Evolutionary conservation across 352 stramenopile genomes (phyloP).

Genomic region (Globisporangium splendens): DNA sequence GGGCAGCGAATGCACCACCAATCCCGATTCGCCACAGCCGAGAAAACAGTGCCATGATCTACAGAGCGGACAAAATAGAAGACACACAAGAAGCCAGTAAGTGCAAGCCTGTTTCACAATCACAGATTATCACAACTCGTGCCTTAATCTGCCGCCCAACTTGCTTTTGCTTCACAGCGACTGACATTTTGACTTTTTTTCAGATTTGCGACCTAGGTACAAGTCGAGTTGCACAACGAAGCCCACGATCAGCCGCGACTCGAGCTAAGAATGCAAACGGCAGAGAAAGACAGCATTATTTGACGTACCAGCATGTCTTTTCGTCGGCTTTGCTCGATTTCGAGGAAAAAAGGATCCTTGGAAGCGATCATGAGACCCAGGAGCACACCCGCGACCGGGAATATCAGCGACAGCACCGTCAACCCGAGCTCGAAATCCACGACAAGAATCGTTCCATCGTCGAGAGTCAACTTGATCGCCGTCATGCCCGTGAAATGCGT

Average conservation of each 20-base stretch:
- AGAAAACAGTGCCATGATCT: conserved; percentile 53
- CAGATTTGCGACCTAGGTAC: conserved; percentile 4
- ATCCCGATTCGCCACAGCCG: conserved; percentile 39
- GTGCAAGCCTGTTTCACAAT: neutral
- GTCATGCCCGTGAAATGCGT: conserved; percentile 75
- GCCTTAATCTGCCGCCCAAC: conserved; percentile 15
- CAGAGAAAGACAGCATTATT: neutral
- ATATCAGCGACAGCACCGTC: conserved; percentile 60
- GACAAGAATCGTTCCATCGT: conserved; percentile 30
- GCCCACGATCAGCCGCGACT: too few species aligned
- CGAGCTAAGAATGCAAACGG: too few species aligned
- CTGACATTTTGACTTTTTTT: conserved; percentile 16
- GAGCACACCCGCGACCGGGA: conserved; percentile 47
- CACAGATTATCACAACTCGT: neutral
- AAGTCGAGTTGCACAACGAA: neutral
- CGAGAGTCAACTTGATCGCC: conserved; percentile 28
- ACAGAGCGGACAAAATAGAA: neutral
- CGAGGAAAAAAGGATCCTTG: conserved; percentile 53
- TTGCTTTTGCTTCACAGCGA: conserved; percentile 11
- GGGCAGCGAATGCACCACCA: conserved; percentile 41
- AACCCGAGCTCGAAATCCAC: conserved; percentile 51
- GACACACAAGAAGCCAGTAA: neutral
- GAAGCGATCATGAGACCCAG: conserved; percentile 51
- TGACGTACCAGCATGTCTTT: conserved; percentile 19
- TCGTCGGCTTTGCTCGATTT: conserved; percentile 42